Conservation (phyloP, 1,139 yeast species). For the Taphrina communis region DNA sequence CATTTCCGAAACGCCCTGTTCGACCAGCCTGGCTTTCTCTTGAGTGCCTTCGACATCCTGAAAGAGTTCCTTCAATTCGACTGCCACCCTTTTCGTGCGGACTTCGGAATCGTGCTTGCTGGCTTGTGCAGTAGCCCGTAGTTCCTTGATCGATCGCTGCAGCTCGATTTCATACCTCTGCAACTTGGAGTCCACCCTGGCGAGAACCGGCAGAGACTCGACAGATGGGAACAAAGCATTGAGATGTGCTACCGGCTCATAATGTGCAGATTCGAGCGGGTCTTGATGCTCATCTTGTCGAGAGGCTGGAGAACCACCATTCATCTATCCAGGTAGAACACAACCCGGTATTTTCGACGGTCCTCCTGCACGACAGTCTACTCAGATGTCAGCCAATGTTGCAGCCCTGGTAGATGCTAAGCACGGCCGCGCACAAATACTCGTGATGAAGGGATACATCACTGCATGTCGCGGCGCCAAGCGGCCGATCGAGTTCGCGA, state of each 20-base stretch:
- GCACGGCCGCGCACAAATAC: no score
- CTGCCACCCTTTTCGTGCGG: conserved; percentile 46
- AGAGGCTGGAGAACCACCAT: not conserved
- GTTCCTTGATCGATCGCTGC: conserved; percentile 43
- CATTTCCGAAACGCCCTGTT: conserved; percentile 53
- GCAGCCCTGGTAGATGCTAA: no score
- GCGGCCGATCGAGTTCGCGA: no score
- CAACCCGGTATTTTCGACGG: no score
- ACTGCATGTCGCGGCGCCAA: not conserved
- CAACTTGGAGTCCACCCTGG: conserved; percentile 40
- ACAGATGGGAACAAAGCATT: conserved; percentile 50
- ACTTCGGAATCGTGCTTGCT: conserved; percentile 42
- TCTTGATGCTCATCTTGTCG: not conserved
- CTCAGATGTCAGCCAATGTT: no score
- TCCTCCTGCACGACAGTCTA: no score
- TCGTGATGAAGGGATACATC: no score
- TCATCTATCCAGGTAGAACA: not conserved
- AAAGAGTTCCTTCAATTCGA: conserved; percentile 54
- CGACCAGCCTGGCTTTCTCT: conserved; percentile 54
- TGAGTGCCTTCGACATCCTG: conserved; percentile 57
- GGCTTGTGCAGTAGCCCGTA: conserved; percentile 31
- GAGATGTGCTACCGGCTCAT: conserved; percentile 56
- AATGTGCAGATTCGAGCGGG: conserved; percentile 45
- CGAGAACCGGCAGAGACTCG: conserved; percentile 38
- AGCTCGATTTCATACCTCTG: conserved; percentile 41